phyloP scores from a whole-genome alignment of 441 rosid genomes.

The Populus hybrid region DNA sequence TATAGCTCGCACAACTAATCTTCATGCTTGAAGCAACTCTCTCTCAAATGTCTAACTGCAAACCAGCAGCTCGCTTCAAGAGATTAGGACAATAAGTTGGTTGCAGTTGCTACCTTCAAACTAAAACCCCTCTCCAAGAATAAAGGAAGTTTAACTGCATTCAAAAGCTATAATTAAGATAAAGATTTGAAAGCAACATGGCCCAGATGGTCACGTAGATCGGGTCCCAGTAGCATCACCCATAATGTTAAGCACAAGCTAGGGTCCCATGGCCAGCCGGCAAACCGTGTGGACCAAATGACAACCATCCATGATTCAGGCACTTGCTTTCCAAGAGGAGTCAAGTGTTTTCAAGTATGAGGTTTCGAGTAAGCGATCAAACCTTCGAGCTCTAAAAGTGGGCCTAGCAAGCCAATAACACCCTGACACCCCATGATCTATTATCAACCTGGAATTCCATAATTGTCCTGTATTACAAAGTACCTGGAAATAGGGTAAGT shows the following conservation, averaged over 20 bases:
- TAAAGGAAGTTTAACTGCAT: not conserved
- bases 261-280: slow-evolving; percentile 32
- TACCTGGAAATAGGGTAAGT: not conserved
- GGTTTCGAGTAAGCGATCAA: not conserved
- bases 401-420: not conserved
- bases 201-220: slow-evolving; percentile 1
- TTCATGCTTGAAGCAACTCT: not conserved
- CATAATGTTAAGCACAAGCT: not conserved
- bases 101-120: slow-evolving; percentile 3
- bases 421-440: not conserved
- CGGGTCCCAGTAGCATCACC: not conserved
- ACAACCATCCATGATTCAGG: slow-evolving; percentile 7
- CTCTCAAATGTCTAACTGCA: not conserved
- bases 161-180: not conserved
- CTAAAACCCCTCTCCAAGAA: slow-evolving; percentile 4
- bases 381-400: not conserved
- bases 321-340: slow-evolving; percentile 4
- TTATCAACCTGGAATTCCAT: not conserved
- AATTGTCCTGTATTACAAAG: not conserved
- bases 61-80: not conserved
- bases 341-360: not conserved
- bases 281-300: slow-evolving; percentile 36
- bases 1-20: not conserved
- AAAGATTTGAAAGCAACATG: not conserved
- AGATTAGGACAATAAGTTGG: not conserved